Evolutionary conservation across 2,329 filamentous ascomycete genomes (phyloP), one percentile per base, ranked within the genome.

Genomic region (Clonostachys sp.): DNA sequence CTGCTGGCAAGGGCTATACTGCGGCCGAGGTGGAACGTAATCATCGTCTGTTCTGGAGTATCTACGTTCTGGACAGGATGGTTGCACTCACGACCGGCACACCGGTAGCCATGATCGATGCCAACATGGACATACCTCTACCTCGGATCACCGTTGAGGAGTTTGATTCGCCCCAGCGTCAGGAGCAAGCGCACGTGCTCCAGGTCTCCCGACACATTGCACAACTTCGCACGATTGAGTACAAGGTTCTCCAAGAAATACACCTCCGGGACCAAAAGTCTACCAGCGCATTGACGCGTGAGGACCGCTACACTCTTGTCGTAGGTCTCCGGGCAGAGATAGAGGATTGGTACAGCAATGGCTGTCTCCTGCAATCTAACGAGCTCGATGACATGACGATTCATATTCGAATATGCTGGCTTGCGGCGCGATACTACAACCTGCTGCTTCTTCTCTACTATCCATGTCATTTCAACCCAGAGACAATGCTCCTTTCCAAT

Each of bases 281-380:
- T 5, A 57, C 61, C 6, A 57, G 57, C n/a, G 51, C 57, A 3
- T 53, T 68, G 20, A 55, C 58, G 1, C 58, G 59, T 8, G 50
- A 59, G 5, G 66, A 68, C 46, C 57, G 64, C 5, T 58, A 59
- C 10, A 56, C 62, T 34, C 55, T 66, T 7, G 44, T 67, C 3
- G 60, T 61, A 38, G 58, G 58, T 17, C 59, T 72, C 24, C 61
- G 67, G n/a, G 57, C 63, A n/a, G 62, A 69, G 24, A 71, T 74
- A 17, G 71, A 74, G 46, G 64, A 73, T 49, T 74, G 72, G 70
- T 74, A 74, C 50, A 72, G 64, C 48, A 67, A 64, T 34, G 71
- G 71, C 1, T 74, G 69, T 42, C 63, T 74, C 5, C 59, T 73
- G 48, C 70, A 67, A 6, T 67, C 67, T 2, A 60, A 65, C 43